A percentile compares a stretch with the other conserved stretches of the same genome.
phyloP scores from a whole-genome alignment of 2,329 filamentous ascomycete species.

The Ceratocystis cubensis region DNA sequence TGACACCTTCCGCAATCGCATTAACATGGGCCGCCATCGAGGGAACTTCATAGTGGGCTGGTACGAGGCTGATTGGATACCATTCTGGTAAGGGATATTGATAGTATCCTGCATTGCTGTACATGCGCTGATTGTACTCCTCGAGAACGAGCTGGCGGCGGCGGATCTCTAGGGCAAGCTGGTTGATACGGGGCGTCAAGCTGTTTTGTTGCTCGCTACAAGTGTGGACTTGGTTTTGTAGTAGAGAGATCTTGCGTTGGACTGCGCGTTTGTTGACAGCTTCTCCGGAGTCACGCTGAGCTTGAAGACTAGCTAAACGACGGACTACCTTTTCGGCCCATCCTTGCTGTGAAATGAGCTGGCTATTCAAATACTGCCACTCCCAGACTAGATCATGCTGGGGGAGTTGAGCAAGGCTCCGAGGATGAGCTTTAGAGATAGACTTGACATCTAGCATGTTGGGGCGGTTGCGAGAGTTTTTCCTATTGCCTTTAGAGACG shows the following conservation, averaged over 20 bases:
- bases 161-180: conserved; percentile 19
- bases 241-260: conserved; percentile 15
- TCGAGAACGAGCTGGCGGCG: conserved; percentile 18
- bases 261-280: conserved; percentile 13
- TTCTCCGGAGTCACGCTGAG: conserved; percentile 13
- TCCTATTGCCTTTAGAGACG: background rate
- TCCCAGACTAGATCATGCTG: conserved; percentile 8
- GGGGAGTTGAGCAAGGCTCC: conserved; percentile 14
- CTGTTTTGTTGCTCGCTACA: conserved; percentile 18
- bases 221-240: conserved; percentile 13
- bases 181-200: conserved; percentile 18
- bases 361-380: conserved; percentile 18
- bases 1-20: background rate
- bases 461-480: background rate
- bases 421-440: background rate
- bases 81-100: background rate
- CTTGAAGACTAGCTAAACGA: conserved; percentile 16
- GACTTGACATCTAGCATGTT: background rate
- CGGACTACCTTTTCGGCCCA: conserved; percentile 16
- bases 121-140: conserved; percentile 18
- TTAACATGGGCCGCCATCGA: background rate
- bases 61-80: background rate
- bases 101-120: conserved; percentile 1
- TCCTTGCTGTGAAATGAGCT: conserved; percentile 14
- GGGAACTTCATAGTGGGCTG: background rate